A percentile compares a stretch with the other conserved stretches of the same genome.
phyloP scores from a whole-genome alignment of 2,329 filamentous ascomycete species.

The Scopulariopsis brevicaulis region DNA sequence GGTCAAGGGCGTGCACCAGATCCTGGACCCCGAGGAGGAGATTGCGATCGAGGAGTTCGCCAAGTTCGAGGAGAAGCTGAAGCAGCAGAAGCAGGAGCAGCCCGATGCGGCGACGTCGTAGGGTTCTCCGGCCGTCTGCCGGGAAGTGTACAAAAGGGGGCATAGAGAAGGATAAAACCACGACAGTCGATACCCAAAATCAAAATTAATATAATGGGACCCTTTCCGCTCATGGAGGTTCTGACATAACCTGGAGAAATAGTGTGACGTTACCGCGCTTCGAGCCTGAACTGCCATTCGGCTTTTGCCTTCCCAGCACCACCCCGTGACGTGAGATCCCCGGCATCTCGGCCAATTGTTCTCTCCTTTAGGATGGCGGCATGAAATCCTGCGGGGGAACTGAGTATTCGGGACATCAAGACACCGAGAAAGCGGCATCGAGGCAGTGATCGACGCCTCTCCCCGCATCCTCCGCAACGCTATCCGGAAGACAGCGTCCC shows the following conservation, averaged over 20 bases:
- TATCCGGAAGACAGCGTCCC: background rate
- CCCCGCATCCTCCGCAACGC: background rate
- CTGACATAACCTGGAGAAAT: background rate
- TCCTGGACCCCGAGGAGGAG: constrained; percentile 86
- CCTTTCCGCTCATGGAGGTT: too few relatives aligned
- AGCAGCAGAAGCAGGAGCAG: constrained; percentile 34
- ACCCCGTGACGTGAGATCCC: background rate
- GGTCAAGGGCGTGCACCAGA: constrained; percentile 83
- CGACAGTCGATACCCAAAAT: background rate
- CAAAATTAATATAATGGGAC: background rate
- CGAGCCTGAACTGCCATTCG: background rate
- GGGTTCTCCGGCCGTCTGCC: background rate
- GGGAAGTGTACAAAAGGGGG: background rate
- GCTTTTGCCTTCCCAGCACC: background rate
- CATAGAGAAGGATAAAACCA: background rate
- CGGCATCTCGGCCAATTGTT: background rate
- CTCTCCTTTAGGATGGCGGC: background rate
- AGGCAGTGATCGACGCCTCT: background rate
- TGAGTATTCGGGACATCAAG: background rate
- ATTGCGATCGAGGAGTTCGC: constrained; percentile 79
- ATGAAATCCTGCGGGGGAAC: background rate
- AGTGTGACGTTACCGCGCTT: background rate
- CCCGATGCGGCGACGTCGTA: background rate
- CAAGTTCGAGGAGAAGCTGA: constrained; percentile 81
- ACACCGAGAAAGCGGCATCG: background rate